Evolutionary conservation across 73 alveolate genomes (phyloP).

Genomic region (Tetrahymena malaccensis): DNA sequence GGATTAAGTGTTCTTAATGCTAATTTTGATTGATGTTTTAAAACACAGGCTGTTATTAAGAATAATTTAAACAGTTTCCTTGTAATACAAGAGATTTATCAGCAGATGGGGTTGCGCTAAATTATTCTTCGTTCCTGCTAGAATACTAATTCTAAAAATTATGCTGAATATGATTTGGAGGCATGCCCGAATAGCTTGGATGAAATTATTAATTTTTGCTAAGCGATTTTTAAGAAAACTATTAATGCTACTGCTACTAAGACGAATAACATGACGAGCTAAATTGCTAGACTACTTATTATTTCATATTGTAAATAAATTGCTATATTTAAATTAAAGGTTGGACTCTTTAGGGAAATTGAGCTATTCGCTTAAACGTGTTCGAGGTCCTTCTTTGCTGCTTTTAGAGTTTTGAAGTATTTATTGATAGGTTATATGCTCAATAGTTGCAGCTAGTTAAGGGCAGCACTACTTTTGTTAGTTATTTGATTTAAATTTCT

Average conservation of each 20-base stretch:
- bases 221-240: background rate
- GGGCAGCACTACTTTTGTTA: background rate
- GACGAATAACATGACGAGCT: background rate
- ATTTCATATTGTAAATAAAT: background rate
- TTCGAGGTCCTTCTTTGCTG: background rate
- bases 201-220: background rate
- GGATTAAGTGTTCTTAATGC: background rate
- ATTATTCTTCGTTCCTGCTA: background rate
- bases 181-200: background rate
- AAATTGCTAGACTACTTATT: background rate
- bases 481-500: background rate
- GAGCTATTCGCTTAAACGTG: background rate
- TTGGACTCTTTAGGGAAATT: background rate
- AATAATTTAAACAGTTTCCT: background rate
- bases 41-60: background rate
- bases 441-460: background rate
- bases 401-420: background rate
- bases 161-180: background rate
- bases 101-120: background rate
- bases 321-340: background rate
- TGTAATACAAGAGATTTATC: background rate
- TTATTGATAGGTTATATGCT: background rate
- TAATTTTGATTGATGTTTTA: background rate
- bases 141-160: background rate
- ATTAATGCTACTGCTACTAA: background rate